Conservation (phyloP, 257 asterid genomes). For the Apocynum venetum region DNA sequence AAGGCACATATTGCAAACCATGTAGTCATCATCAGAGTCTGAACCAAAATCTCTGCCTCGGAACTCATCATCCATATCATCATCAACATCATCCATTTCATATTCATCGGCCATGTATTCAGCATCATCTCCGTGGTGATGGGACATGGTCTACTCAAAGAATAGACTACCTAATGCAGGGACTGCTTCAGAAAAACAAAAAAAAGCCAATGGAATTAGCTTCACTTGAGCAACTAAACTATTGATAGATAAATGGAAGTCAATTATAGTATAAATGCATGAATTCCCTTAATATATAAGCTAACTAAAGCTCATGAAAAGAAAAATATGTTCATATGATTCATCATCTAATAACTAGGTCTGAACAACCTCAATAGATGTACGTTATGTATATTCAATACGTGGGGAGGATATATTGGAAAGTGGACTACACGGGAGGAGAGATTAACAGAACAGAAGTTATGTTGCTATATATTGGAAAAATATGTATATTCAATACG, state of each 20-base stretch:
- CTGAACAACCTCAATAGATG: too few relatives aligned
- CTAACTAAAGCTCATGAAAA: too few relatives aligned
- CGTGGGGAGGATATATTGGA: too few relatives aligned
- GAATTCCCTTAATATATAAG: too few relatives aligned
- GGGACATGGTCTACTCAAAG: slow-evolving; percentile 52
- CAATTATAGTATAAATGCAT: neutral
- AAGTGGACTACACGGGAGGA: too few relatives aligned
- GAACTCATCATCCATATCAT: slow-evolving; percentile 63
- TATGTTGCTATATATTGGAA: too few relatives aligned
- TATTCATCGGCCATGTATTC: slow-evolving; percentile 81
- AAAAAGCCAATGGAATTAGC: neutral
- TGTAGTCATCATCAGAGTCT: slow-evolving; percentile 77
- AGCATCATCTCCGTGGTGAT: slow-evolving; percentile 50
- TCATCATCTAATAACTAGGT: too few relatives aligned
- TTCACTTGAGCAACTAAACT: neutral
- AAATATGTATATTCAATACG: too few relatives aligned
- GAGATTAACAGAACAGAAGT: too few relatives aligned
- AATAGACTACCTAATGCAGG: slow-evolving; percentile 21
- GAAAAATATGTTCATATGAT: too few relatives aligned
- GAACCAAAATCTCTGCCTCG: slow-evolving; percentile 53
- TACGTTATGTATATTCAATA: too few relatives aligned
- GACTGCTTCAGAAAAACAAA: neutral
- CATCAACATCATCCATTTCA: slow-evolving; percentile 76
- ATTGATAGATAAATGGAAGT: neutral
- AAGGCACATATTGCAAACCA: slow-evolving; percentile 40